Percentiles rank a stretch among this genome's conserved stretches.
Conservation (phyloP, 2,329 filamentous ascomycete species). For the Pseudofabraea citricarpa region DNA sequence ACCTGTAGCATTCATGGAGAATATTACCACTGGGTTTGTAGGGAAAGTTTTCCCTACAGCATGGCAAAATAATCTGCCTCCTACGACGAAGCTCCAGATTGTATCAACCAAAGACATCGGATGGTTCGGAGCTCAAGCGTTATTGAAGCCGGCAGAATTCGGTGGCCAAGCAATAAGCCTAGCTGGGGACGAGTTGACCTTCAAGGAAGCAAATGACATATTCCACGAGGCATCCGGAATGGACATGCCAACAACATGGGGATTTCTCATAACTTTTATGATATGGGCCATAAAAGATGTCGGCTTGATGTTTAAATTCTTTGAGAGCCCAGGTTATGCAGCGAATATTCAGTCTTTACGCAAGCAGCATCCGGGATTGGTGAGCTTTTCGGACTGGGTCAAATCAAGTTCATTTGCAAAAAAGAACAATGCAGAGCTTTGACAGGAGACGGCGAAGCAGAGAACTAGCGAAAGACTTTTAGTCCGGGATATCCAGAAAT, state of each 20-base stretch:
- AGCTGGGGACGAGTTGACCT: slow-evolving; percentile 40
- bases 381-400: slow-evolving; percentile 40
- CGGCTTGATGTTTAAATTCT: slow-evolving; percentile 25
- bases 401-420: slow-evolving; percentile 26
- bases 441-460: neutral
- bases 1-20: slow-evolving; percentile 52
- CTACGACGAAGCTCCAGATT: slow-evolving; percentile 33
- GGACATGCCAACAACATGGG: slow-evolving; percentile 22
- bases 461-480: too few relatives aligned
- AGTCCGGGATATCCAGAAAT: too few relatives aligned
- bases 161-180: slow-evolving; percentile 33
- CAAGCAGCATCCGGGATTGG: slow-evolving; percentile 35
- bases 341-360: slow-evolving; percentile 33
- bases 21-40: slow-evolving; percentile 21
- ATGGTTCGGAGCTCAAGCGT: slow-evolving; percentile 38
- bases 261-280: slow-evolving; percentile 17
- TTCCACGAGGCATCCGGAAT: slow-evolving; percentile 25
- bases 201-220: slow-evolving; percentile 25
- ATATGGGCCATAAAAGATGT: slow-evolving; percentile 22
- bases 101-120: slow-evolving; percentile 40
- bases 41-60: slow-evolving; percentile 24
- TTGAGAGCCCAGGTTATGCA: slow-evolving; percentile 21
- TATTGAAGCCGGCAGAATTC: slow-evolving; percentile 33
- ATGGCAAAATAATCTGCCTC: slow-evolving; percentile 23
- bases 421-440: neutral